Conservation (phyloP, 208 protist genomes). For the Leishmania turanica region DNA sequence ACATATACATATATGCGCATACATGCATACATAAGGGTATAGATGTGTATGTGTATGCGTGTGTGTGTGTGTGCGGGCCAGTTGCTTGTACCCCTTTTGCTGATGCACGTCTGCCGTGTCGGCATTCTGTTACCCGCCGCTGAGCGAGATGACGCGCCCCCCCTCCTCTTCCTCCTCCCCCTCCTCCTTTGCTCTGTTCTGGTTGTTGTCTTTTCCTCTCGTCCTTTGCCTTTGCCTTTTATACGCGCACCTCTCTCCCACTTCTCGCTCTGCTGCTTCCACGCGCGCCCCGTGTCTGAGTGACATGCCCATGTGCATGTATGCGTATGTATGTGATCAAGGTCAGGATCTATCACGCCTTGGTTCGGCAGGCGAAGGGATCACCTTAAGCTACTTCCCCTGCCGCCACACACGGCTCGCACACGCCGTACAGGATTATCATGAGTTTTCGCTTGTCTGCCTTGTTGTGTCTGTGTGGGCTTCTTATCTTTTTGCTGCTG, state of each 20-base stretch:
- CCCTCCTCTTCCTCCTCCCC: background rate
- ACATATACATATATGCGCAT: background rate
- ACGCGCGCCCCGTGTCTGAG: background rate
- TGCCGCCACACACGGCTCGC: background rate
- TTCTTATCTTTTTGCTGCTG: background rate
- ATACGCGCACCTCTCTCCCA: background rate
- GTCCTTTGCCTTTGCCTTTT: background rate
- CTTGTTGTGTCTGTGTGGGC: background rate
- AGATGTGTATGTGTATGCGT: background rate
- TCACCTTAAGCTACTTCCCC: background rate
- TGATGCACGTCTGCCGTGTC: background rate
- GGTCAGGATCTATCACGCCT: background rate
- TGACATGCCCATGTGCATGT: constrained; percentile 3
- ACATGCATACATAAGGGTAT: background rate
- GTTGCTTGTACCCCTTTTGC: background rate
- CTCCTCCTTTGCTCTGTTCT: no score
- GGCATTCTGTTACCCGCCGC: background rate
- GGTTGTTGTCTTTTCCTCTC: no score
- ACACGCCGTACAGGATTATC: background rate
- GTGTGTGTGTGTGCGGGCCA: background rate
- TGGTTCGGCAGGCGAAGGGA: background rate
- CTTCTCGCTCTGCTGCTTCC: background rate
- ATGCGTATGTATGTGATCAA: constrained; percentile 8
- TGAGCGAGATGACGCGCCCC: background rate
- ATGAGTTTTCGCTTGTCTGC: background rate